A percentile compares a stretch with the other conserved stretches of the same genome.
Conservation (phyloP, 2,329 filamentous ascomycete genomes). For the Colletotrichum chlorophyti region DNA sequence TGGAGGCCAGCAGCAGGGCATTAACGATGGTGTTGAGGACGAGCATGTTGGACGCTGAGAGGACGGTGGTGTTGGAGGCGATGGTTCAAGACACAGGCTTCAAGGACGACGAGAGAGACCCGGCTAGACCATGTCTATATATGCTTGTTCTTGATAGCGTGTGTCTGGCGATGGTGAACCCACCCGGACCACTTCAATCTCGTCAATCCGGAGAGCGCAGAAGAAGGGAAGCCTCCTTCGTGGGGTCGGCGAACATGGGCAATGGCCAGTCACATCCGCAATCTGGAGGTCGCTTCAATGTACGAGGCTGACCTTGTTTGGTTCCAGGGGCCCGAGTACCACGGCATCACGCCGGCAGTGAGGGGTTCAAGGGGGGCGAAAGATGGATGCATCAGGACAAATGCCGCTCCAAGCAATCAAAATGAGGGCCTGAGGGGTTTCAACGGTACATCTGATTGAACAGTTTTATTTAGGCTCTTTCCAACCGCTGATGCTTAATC, state of each 20-base stretch:
- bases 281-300: slow-evolving; percentile 8
- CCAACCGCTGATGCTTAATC: slow-evolving; percentile 13
- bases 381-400: not conserved
- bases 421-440: not conserved
- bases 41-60: slow-evolving; percentile 34
- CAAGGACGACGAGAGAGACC: not conserved
- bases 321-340: slow-evolving; percentile 2
- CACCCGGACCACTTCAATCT: slow-evolving; percentile 23
- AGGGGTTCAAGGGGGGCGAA: not conserved
- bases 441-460: not conserved
- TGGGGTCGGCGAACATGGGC: not conserved
- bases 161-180: not conserved
- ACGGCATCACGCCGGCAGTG: slow-evolving; percentile 3
- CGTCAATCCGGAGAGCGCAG: not conserved
- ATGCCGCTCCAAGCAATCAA: slow-evolving; percentile 5
- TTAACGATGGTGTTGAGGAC: slow-evolving; percentile 33
- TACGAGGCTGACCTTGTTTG: not conserved
- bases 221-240: slow-evolving; percentile 6
- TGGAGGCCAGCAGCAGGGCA: slow-evolving; percentile 35
- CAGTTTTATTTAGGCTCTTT: slow-evolving; percentile 26
- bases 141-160: not conserved
- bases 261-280: not conserved
- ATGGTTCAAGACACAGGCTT: not conserved
- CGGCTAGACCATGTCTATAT: slow-evolving; percentile 8
- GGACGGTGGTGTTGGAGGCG: not conserved